Conservation (phyloP, 2,329 filamentous ascomycete genomes). For the Zymoseptoria pseudotritici region DNA sequence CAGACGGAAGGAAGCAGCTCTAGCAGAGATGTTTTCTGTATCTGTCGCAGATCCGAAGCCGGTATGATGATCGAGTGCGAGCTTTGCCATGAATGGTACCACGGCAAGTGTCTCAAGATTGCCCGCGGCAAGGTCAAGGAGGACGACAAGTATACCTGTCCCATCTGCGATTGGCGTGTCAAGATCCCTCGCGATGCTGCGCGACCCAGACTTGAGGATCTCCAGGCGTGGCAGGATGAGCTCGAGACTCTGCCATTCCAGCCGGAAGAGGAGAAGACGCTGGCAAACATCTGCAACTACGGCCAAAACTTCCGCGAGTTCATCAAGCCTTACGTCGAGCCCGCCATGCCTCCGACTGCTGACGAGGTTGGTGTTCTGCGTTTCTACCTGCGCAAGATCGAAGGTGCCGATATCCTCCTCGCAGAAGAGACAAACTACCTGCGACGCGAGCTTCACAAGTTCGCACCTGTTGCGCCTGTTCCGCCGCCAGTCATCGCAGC, state of each 20-base stretch:
- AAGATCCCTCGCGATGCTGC: conserved; percentile 95
- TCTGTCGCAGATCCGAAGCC: conserved; percentile 85
- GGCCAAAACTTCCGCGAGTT: conserved; percentile 78
- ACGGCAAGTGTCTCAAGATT: conserved; percentile 96
- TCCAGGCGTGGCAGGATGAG: conserved; percentile 77
- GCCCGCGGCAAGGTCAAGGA: conserved; percentile 96
- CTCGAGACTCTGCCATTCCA: conserved; percentile 72
- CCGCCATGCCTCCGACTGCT: conserved; percentile 63
- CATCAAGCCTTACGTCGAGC: conserved; percentile 72
- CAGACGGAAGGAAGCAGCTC: conserved; percentile 39
- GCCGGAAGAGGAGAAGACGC: conserved; percentile 82
- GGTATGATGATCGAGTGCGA: conserved; percentile 99
- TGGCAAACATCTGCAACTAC: conserved; percentile 79
- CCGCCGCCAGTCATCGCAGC: conserved; percentile 78
- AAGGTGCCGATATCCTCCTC: conserved; percentile 88
- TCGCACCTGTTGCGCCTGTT: conserved; percentile 80
- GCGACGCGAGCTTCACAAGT: conserved; percentile 89
- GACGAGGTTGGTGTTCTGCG: conserved; percentile 84
- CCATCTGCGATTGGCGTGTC: conserved; percentile 94
- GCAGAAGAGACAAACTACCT: conserved; percentile 96
- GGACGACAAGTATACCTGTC: conserved; percentile 96
- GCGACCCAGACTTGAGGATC: conserved; percentile 86
- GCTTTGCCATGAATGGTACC: conserved; percentile 97
- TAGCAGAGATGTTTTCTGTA: conserved; percentile 83
- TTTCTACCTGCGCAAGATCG: conserved; percentile 94